Percentiles rank a stretch among this genome's conserved stretches.
Evolutionary conservation across 192 early-diverging fungal genomes (phyloP).

Genomic region (Podila clonocystis): DNA sequence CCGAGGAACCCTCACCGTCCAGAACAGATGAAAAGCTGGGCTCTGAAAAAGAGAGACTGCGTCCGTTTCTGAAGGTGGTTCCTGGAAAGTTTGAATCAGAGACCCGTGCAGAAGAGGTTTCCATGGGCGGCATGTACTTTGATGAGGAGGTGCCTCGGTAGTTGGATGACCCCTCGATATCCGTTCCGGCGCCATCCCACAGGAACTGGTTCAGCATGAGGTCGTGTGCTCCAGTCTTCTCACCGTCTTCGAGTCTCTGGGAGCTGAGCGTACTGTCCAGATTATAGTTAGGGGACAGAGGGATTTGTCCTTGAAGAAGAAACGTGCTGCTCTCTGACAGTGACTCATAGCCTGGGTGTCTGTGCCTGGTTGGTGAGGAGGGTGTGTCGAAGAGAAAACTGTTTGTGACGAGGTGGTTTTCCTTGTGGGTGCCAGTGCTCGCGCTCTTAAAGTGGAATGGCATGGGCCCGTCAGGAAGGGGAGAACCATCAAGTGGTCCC

Average conservation of each 20-base stretch:
- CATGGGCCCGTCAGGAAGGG: constrained; percentile 2
- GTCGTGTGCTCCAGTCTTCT: neutral
- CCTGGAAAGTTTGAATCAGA: neutral
- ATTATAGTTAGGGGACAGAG: neutral
- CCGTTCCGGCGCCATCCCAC: neutral
- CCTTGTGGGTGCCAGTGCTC: constrained; percentile 2
- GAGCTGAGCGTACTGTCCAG: neutral
- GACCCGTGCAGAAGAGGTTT: neutral
- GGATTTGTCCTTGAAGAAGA: neutral
- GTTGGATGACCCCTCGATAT: neutral
- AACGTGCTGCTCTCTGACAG: neutral
- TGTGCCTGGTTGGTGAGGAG: neutral
- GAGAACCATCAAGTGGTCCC: neutral
- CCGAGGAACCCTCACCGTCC: neutral
- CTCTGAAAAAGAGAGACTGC: constrained; percentile 50
- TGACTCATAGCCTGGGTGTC: neutral
- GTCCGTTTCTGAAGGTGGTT: neutral
- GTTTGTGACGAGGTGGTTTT: neutral
- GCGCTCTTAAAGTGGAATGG: constrained; percentile 37
- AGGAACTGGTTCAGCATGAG: neutral
- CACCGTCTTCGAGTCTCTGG: neutral
- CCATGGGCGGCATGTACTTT: neutral
- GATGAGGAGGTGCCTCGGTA: neutral
- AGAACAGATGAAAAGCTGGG: constrained; percentile 30
- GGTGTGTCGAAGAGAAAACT: neutral